A percentile compares a stretch with the other conserved stretches of the same genome.
Conservation (phyloP, 345 rosid species). For the Limnanthes douglasii region DNA sequence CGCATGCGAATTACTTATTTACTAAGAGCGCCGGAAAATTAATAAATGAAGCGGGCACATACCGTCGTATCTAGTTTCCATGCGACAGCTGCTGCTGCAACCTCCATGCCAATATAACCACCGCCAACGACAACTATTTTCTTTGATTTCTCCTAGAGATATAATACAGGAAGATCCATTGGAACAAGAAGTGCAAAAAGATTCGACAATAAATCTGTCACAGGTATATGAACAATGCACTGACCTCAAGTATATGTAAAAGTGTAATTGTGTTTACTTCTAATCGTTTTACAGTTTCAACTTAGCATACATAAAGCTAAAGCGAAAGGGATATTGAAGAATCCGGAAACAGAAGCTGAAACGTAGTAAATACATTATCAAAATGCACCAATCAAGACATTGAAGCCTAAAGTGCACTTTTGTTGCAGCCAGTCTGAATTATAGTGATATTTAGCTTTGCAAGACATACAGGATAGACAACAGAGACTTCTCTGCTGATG, state of each 20-base stretch:
- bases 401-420: background rate
- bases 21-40: background rate
- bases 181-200: conserved; percentile 1
- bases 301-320: no score
- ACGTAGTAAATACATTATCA: conserved; percentile 1
- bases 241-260: no score
- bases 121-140: conserved; percentile 87
- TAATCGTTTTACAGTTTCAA: no score
- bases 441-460: no score
- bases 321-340: background rate
- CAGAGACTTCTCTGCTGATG: background rate
- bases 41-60: conserved; percentile 6
- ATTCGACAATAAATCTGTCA: no score
- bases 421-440: no score
- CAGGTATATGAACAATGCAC: no score
- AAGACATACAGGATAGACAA: background rate
- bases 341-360: background rate
- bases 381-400: conserved; percentile 3
- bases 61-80: conserved; percentile 95
- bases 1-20: no score
- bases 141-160: conserved; percentile 54
- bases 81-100: conserved; percentile 88
- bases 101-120: conserved; percentile 99
- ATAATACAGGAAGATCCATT: conserved; percentile 2
- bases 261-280: no score